phyloP scores from a whole-genome alignment of 2,329 filamentous ascomycete species.

The Blastomyces gilchristii region DNA sequence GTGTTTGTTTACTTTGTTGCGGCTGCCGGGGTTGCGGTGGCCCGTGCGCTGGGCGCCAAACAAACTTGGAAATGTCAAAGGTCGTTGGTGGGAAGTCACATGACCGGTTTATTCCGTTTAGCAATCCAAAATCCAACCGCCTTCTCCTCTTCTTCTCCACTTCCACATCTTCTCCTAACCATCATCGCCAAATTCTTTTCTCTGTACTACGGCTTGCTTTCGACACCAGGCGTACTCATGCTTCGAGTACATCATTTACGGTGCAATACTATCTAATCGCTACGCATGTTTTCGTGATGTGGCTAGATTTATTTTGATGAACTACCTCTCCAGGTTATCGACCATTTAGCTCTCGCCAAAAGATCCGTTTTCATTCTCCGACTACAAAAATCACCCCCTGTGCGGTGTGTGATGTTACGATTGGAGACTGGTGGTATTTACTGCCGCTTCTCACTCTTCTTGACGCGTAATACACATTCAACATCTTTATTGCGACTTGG shows the following conservation, averaged over 20 bases:
- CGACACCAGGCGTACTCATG: neutral
- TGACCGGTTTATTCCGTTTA: neutral
- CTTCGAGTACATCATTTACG: neutral
- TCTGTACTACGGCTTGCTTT: neutral
- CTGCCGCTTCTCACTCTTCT: neutral
- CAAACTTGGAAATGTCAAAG: neutral
- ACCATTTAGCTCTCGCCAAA: too few relatives aligned
- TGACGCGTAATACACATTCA: slow-evolving; percentile 2
- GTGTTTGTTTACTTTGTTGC: slow-evolving; percentile 8
- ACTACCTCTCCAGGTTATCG: neutral
- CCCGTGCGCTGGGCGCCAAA: slow-evolving; percentile 6
- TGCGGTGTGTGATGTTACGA: neutral
- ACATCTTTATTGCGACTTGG: neutral
- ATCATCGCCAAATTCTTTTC: neutral
- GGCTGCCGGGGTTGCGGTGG: neutral
- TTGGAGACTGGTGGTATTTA: neutral
- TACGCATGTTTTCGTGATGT: neutral
- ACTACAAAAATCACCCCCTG: neutral
- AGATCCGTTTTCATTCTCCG: neutral
- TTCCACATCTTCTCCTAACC: neutral
- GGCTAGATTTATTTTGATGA: slow-evolving; percentile 1
- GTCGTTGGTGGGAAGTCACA: neutral
- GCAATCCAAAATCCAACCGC: neutral
- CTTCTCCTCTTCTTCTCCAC: neutral
- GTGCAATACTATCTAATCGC: neutral